Evolutionary conservation across 2,329 filamentous ascomycete genomes (phyloP).

Genomic region (Fusarium coicis): DNA sequence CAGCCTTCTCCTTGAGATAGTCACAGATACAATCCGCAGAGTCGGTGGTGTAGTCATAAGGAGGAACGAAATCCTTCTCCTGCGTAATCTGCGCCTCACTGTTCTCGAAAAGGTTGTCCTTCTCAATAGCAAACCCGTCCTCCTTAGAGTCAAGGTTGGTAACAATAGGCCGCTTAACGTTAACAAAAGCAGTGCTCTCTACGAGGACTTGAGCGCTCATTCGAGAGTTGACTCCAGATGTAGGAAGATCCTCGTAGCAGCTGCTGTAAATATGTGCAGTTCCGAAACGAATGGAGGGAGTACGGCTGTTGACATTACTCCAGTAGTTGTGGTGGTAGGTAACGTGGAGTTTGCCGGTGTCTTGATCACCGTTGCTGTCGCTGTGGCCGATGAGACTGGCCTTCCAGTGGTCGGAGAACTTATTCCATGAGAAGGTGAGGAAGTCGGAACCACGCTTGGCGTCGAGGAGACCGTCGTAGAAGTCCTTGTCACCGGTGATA

Average conservation of each 20-base stretch:
- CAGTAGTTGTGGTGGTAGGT: slow-evolving; percentile 68
- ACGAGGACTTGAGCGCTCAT: slow-evolving; percentile 63
- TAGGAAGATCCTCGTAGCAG: slow-evolving; percentile 57
- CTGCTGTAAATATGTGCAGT: slow-evolving; percentile 67
- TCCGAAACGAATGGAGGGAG: slow-evolving; percentile 63
- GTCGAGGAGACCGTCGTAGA: slow-evolving; percentile 70
- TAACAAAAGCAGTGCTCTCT: slow-evolving; percentile 61
- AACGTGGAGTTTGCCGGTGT: slow-evolving; percentile 65
- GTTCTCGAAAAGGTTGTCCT: slow-evolving; percentile 57
- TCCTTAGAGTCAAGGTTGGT: slow-evolving; percentile 58
- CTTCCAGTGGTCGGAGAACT: slow-evolving; percentile 63
- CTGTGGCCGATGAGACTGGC: slow-evolving; percentile 69
- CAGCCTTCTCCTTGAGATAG: slow-evolving; percentile 40
- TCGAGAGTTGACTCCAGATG: slow-evolving; percentile 64
- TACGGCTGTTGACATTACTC: slow-evolving; percentile 65
- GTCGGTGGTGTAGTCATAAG: slow-evolving; percentile 50
- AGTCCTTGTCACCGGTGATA: slow-evolving; percentile 65
- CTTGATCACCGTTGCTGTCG: slow-evolving; percentile 61
- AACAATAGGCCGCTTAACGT: slow-evolving; percentile 54
- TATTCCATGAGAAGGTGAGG: slow-evolving; percentile 52
- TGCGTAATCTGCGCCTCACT: slow-evolving; percentile 50
- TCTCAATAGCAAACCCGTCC: slow-evolving; percentile 56
- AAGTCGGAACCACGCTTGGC: slow-evolving; percentile 67
- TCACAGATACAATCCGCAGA: slow-evolving; percentile 39
- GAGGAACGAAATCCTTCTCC: slow-evolving; percentile 46